Conservation (phyloP, 2,329 filamentous ascomycete species). For the Aspergillus japonicus region DNA sequence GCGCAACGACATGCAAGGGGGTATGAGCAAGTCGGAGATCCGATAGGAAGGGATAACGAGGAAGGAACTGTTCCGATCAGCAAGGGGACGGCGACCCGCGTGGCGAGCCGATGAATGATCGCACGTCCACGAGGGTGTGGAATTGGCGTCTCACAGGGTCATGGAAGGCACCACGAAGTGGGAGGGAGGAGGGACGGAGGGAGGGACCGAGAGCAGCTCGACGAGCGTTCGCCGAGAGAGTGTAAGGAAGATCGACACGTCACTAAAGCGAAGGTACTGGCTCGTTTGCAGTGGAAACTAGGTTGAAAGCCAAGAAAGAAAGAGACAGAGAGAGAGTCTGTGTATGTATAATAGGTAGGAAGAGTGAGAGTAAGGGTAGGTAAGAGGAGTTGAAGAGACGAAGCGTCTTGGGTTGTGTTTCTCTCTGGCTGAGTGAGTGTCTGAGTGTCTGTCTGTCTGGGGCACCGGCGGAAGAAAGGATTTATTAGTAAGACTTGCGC, state of each 20-base stretch:
- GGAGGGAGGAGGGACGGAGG: background rate
- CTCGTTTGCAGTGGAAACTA: background rate
- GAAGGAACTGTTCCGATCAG: slow-evolving; percentile 11
- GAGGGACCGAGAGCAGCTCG: background rate
- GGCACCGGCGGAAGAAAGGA: background rate
- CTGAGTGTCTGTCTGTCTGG: background rate
- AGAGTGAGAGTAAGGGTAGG: background rate
- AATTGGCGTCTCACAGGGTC: slow-evolving; percentile 20
- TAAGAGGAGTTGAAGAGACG: background rate
- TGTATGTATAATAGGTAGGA: background rate
- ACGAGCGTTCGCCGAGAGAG: background rate
- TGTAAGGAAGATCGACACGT: background rate
- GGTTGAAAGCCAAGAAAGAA: background rate
- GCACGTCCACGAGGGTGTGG: slow-evolving; percentile 23
- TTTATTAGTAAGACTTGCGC: background rate
- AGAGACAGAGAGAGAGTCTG: background rate
- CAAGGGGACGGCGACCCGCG: slow-evolving; percentile 16
- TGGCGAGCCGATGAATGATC: slow-evolving; percentile 22
- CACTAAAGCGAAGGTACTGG: background rate
- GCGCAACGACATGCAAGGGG: slow-evolving; percentile 17
- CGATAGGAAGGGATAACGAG: slow-evolving; percentile 6
- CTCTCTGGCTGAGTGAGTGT: background rate
- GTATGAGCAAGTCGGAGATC: slow-evolving; percentile 9
- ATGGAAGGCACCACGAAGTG: slow-evolving; percentile 17
- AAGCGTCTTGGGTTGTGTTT: background rate